Evolutionary conservation across 208 protist species (phyloP), one percentile per base, ranked within the genome.

Genomic region (Phytomonas sp.): DNA sequence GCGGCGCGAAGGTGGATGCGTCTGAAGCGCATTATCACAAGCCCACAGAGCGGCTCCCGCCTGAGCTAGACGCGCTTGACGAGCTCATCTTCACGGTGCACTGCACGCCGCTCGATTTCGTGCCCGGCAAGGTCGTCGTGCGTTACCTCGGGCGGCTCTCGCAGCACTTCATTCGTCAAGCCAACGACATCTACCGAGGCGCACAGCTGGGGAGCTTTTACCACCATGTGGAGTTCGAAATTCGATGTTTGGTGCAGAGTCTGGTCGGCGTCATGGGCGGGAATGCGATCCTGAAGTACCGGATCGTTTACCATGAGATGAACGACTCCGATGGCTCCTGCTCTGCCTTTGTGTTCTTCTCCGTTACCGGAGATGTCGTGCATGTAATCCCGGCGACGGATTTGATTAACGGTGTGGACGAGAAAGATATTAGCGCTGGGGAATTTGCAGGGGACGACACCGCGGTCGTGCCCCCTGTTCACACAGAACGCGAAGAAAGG

Each of bases 91-190:
- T 37, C 40, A 37, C 51, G n/a, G 65, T 68, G 17, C 37, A 68
- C 8, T 60, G 51, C 62, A 96, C 90, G 30, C 83, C 91, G 20
- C 68, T 93, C 17, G 88, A 92, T 71, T 96, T 85, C 74, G 77
- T 97, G 4, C 78, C 91, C 5, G 89, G 92, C 20, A 76, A 81
- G 53, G 80, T 73, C n/a, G 88, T 96, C 59, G 83, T 87, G 67
- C 83, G 88, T 23, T 94, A 95, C 71, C 70, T 97, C 11, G 91
- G 91, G 31, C 83, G 83, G 31, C 84, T 97, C 70, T 96, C 89
- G 6, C 90, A 96, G 68, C 94, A 96, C 79, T 93, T 96, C 70
- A 87, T 97, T 59, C 92, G 93, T n/a, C 89, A 96, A 61, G 72
- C 78, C 64, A 80, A 89, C 62, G 82, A 89, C 33, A 82, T 84